Base-by-base conservation (phyloP, 139 green algal genomes). In the Auxenochlorella pyrenoidosa region DNA sequence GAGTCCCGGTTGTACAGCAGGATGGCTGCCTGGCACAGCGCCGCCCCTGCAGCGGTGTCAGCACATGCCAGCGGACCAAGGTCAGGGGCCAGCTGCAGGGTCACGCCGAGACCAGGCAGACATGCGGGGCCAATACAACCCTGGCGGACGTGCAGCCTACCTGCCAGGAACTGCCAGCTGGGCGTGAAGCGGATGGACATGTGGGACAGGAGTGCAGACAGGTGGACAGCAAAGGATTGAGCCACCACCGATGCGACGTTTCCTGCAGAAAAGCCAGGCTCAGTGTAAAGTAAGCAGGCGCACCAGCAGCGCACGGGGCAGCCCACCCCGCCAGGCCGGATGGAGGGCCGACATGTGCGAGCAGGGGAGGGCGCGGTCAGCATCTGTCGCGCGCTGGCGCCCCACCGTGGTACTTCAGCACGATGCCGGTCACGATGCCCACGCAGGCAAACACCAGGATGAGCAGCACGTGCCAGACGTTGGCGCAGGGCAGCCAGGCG, bases 321-420 rank as follows among this genome's bases (percentile, higher is more conserved):
- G n/a, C n/a, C n/a, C n/a, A n/a, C n/a, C n/a, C n/a, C n/a, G n/a
- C n/a, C n/a, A n/a, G n/a, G n/a, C n/a, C n/a, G n/a, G n/a, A n/a
- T n/a, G n/a, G n/a, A n/a, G n/a, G n/a, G n/a, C n/a, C n/a, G n/a
- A n/a, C n/a, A n/a, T n/a, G n/a, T n/a, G n/a, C n/a, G n/a, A n/a
- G n/a, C n/a, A n/a, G n/a, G n/a, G n/a, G n/a, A n/a, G n/a, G n/a
- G n/a, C n/a, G n/a, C n/a, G n/a, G n/a, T n/a, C n/a, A n/a, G n/a
- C n/a, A n/a, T n/a, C 47, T 18, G 47, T 54, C 8, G 47, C 47
- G 10, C 47, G 47, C 47, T 54, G 10, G 8, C 47, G 47, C 47
- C 54, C 54, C 54, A 63, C 54, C 54, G 66, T 73, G 66, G 66
- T 73, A 73, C 32, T 73, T 73, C 32, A 73, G 66, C 66, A 73